Evolutionary conservation across 306 rosid species (phyloP).

Genomic region (Rosa lucieae): DNA sequence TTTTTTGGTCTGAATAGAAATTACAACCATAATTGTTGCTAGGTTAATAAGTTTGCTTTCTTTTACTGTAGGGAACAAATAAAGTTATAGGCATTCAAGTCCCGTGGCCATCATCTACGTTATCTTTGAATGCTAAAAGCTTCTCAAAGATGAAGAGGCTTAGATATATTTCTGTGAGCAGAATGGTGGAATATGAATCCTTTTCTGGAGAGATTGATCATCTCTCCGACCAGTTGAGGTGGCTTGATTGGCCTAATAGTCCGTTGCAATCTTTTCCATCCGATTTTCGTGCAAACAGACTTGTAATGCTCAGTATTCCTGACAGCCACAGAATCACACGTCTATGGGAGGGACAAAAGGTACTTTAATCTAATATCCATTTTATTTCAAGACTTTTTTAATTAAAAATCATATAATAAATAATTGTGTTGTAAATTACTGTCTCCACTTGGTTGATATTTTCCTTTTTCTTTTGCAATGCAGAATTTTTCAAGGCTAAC

Average conservation of each 20-base stretch:
- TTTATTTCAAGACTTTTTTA: background rate
- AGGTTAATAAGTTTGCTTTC: too few species aligned
- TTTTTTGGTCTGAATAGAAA: too few species aligned
- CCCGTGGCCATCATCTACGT: background rate
- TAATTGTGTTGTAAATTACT: too few species aligned
- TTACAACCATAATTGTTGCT: too few species aligned
- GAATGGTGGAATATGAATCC: conserved; percentile 9
- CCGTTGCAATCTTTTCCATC: conserved; percentile 29
- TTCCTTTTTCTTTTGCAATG: background rate
- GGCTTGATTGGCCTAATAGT: conserved; percentile 37
- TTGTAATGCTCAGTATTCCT: background rate
- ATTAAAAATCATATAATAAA: background rate
- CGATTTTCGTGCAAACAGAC: conserved; percentile 33
- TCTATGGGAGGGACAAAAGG: conserved; percentile 23
- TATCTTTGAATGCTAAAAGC: conserved; percentile 12
- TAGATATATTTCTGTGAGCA: too few species aligned
- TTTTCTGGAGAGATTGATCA: conserved; percentile 14
- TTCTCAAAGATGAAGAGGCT: too few species aligned
- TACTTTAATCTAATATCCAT: background rate
- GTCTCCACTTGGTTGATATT: too few species aligned
- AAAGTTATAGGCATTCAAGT: background rate
- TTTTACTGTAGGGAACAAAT: background rate
- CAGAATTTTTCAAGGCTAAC: background rate
- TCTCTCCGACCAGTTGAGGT: conserved; percentile 18
- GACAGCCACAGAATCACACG: background rate